Evolutionary conservation across 345 rosid species (phyloP), one percentile per base, ranked within the genome.

Genomic region (Firmiana major): DNA sequence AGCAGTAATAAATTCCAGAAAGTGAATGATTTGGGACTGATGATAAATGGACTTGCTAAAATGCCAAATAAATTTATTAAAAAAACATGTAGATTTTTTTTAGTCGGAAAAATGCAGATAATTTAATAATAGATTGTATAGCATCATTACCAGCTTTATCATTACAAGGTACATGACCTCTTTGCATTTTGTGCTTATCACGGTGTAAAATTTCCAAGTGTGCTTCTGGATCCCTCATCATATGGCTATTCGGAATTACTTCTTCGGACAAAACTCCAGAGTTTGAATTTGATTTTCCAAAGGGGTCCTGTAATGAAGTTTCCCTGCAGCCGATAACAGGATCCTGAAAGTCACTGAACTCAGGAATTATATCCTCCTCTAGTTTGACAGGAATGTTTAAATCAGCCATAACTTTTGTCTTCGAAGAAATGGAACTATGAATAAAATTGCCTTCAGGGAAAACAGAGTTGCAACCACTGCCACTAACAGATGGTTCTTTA

Each of bases 301-400:
- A 36, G 17, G 48, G 54, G 71, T 83, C 78, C 31, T 28, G 72
- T 34, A 67, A 76, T 45, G 51, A 42, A 43, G 62, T 24, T 54
- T 59, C 72, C 38, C 24, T 45, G 13, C 77, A 43, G 78, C 42
- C 65, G 8, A 79, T 22, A 19, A 77, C 49, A 71, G 83, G 74
- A 83, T 76, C 70, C 36, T 48, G n/a, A 79, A 85, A 70, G 28
- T 71, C 82, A 74, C 51, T 66, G 70, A 76, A 77, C 64, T 59
- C 73, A 31, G 72, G 36, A 74, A 75, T 79, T 26, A 73, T 11
- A 46, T 49, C 81, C 77, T 86, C 88, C 66, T 86, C 90, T 8
- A 45, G 76, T 60, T 82, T 60, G 53, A 83, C 42, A 3, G 92
- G 89, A 57, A 86, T 86, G 69, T 88, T 90, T 82, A 90, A 82